These are phyloP conservation scores for Pseudotulostoma volvatum DNA, from an alignment of 495 filamentous ascomycete genomes.

Conservation along the genomic window DNA sequence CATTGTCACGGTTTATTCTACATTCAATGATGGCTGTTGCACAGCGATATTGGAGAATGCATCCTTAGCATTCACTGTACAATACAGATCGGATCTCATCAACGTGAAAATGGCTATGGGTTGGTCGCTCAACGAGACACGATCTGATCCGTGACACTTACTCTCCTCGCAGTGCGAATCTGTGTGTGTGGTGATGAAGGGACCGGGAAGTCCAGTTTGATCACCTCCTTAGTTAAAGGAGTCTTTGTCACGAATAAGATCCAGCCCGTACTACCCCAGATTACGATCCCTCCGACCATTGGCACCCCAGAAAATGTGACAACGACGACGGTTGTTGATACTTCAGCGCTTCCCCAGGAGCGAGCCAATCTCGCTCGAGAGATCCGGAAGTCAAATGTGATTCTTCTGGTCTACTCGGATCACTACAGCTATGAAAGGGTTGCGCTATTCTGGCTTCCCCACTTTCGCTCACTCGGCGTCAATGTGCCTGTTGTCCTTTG, in stretches of 20 bases:
- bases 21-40: too few relatives aligned
- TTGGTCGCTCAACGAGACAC: too few relatives aligned
- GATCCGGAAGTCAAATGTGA: constrained; percentile 91
- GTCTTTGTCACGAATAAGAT: constrained; percentile 88
- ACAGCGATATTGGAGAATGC: too few relatives aligned
- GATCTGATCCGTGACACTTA: too few relatives aligned
- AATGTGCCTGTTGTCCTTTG: constrained; percentile 97
- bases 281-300: constrained; percentile 77
- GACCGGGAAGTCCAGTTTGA: constrained; percentile 38
- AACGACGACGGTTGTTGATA: constrained; percentile 90
- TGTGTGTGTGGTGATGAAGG: constrained; percentile 92
- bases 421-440: constrained; percentile 98
- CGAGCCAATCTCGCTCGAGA: constrained; percentile 75
- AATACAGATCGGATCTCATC: too few relatives aligned
- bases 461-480: constrained; percentile 90
- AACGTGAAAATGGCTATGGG: too few relatives aligned
- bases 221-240: constrained; percentile 68
- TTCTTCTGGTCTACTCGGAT: constrained; percentile 92
- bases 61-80: too few relatives aligned
- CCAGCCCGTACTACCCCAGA: constrained; percentile 80
- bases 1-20: too few relatives aligned
- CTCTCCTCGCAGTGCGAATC: constrained; percentile 86
- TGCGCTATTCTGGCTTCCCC: constrained; percentile 92
- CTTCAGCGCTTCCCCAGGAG: constrained; percentile 87
- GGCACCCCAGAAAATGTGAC: constrained; percentile 89